These are phyloP conservation scores for Coniella vitis DNA, from an alignment of 2,329 filamentous ascomycete species.

Conservation along the genomic window DNA sequence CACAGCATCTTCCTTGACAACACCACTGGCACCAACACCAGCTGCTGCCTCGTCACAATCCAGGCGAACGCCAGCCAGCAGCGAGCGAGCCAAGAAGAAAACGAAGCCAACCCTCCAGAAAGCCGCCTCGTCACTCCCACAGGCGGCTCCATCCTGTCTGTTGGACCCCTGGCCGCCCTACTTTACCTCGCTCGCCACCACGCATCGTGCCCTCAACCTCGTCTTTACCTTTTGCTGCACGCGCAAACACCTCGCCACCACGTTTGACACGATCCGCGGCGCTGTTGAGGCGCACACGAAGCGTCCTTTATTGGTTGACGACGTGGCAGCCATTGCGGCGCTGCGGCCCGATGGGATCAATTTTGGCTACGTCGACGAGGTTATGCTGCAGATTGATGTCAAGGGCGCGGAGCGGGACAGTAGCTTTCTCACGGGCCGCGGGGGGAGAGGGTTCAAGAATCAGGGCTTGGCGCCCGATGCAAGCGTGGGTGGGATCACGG, in stretches of 20 bases:
- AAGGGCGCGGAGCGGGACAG: constrained; percentile 61
- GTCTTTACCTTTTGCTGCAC: constrained; percentile 95
- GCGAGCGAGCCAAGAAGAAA: constrained; percentile 11
- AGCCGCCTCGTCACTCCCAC: constrained; percentile 9
- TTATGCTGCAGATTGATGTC: constrained; percentile 72
- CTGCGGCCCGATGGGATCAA: constrained; percentile 72
- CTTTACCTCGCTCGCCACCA: constrained; percentile 67
- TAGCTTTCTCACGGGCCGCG: constrained; percentile 51
- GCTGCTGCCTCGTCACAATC: constrained; percentile 4
- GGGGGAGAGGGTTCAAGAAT: constrained; percentile 39
- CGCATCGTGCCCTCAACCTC: constrained; percentile 79
- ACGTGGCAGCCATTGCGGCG: constrained; percentile 75
- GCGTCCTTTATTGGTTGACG: constrained; percentile 60
- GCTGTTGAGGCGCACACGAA: constrained; percentile 80
- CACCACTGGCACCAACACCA: no score
- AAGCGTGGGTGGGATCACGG: constrained; percentile 51
- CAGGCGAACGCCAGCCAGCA: constrained; percentile 7
- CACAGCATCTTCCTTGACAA: background rate
- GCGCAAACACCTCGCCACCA: constrained; percentile 85
- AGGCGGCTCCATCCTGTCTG: constrained; percentile 25
- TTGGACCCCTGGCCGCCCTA: constrained; percentile 61
- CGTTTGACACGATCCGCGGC: constrained; percentile 78
- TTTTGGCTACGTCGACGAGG: constrained; percentile 82
- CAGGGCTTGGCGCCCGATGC: constrained; percentile 46
- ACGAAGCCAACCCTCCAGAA: constrained; percentile 12